Evolutionary conservation across 768 basidiomycete species (phyloP).

Genomic region (Tricholoma bakamatsutake): DNA sequence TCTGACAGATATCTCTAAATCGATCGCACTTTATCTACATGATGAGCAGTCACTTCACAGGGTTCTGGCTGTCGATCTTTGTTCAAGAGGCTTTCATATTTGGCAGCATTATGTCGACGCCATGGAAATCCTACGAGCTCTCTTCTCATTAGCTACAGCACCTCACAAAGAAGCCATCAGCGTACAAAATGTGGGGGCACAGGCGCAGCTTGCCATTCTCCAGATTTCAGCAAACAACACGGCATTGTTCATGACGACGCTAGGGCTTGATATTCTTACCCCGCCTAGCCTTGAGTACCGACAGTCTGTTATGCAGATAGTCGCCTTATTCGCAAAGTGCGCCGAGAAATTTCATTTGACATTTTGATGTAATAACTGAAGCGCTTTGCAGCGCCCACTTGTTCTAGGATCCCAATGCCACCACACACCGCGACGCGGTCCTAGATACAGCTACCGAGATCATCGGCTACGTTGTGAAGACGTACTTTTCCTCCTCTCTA

Average conservation of each 20-base stretch:
- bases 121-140: constrained; percentile 77
- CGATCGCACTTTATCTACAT: constrained; percentile 71
- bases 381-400: constrained; percentile 58
- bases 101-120: constrained; percentile 95
- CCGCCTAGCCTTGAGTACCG: constrained; percentile 71
- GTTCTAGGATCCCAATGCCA: constrained; percentile 86
- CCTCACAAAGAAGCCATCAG: constrained; percentile 64
- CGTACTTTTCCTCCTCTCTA: constrained; percentile 40
- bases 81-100: constrained; percentile 84
- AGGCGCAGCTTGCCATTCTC: constrained; percentile 79
- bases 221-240: constrained; percentile 82
- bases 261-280: constrained; percentile 84
- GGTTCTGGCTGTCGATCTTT: constrained; percentile 80
- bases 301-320: constrained; percentile 85
- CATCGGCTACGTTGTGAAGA: constrained; percentile 88
- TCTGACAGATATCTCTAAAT: constrained; percentile 80
- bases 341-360: constrained; percentile 4
- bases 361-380: background rate
- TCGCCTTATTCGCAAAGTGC: constrained; percentile 88
- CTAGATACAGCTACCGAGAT: constrained; percentile 92
- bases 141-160: constrained; percentile 77
- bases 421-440: constrained; percentile 71
- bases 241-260: constrained; percentile 88
- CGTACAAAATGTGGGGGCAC: constrained; percentile 62
- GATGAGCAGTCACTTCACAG: constrained; percentile 63